Evolutionary conservation across 1,139 yeast species (phyloP), one percentile per base, ranked within the genome.

Genomic region (Yamadazyma triangularis): DNA sequence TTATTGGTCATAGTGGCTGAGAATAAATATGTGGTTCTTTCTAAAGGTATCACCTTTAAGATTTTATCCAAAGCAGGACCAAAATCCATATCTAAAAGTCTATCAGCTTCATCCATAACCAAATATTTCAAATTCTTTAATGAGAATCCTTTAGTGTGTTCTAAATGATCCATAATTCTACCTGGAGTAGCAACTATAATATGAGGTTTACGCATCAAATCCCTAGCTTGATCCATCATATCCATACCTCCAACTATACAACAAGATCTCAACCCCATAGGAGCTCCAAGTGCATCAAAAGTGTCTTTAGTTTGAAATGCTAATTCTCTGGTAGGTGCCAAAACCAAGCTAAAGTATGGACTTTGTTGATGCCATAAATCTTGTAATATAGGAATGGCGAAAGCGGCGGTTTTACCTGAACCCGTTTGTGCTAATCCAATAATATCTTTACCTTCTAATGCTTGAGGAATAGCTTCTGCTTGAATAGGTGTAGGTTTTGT

Each of bases 231-330:
- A 48, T 88, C 95, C 93, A 91, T 87, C 86, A 86, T 85, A 51
- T 87, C 95, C 93, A 91, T 91, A 42, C 99, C 99, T 44, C 98
- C 98, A 25, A 91, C 96, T 41, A 91, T 75, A 40, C 95, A 89
- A 3, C 79, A 81, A 20, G 91, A 71, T 47, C 95, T 69, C 25
- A 89, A 72, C 1, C 98, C 98, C 94, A 91, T 89, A 12, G 79
- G 64, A 1, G 86, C 62, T 0, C 99, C 99, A 31, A 91, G 61
- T 0, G 97, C 96, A 53, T 88, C 96, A 53, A 91, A 93, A 10
- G 96, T 91, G 48, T 88, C 95, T 45, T 89, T 82, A 45, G 93
- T 91, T 56, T 91, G 99, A 55, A 84, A 88, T 0, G 98, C 98
- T 53, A 91, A 67, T 60, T 91, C 99, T 64, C 99, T 79, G 1